Conservation (phyloP, 2,329 filamentous ascomycete genomes). For the Colletotrichum sp. region DNA sequence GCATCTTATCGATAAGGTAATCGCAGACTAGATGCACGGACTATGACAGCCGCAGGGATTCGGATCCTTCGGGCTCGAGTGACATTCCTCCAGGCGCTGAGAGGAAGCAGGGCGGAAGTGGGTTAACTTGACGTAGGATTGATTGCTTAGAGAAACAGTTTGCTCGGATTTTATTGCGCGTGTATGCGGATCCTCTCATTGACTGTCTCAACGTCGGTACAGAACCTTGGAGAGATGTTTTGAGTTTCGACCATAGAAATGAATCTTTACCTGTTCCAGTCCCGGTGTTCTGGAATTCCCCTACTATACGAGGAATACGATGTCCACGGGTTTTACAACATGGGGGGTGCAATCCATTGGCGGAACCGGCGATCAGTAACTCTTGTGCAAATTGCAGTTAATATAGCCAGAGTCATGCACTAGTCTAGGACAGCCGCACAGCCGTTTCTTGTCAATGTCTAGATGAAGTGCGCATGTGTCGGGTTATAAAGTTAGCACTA, state of each 20-base stretch:
- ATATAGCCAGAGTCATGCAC: not conserved
- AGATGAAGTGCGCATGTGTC: not conserved
- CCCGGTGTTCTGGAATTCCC: not conserved
- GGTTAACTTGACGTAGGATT: not conserved
- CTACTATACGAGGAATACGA: not conserved
- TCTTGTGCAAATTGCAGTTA: not conserved
- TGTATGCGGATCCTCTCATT: not conserved
- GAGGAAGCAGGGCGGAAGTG: not conserved
- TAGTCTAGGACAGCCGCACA: not conserved
- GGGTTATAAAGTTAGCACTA: not conserved
- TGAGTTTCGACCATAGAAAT: too few species aligned
- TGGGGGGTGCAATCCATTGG: not conserved
- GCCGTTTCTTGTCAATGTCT: not conserved
- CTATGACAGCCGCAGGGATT: not conserved
- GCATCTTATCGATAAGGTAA: conserved; percentile 10
- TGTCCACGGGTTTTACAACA: not conserved
- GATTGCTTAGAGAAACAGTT: too few species aligned
- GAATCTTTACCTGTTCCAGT: not conserved
- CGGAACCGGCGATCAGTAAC: not conserved
- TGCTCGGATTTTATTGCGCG: too few species aligned
- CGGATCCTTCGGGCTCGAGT: not conserved
- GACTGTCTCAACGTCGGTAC: not conserved
- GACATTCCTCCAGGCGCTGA: not conserved
- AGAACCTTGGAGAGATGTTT: not conserved
- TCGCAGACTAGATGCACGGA: not conserved